phyloP scores from a whole-genome alignment of 1,284 basidiomycete genomes.

The Boletus sp. region DNA sequence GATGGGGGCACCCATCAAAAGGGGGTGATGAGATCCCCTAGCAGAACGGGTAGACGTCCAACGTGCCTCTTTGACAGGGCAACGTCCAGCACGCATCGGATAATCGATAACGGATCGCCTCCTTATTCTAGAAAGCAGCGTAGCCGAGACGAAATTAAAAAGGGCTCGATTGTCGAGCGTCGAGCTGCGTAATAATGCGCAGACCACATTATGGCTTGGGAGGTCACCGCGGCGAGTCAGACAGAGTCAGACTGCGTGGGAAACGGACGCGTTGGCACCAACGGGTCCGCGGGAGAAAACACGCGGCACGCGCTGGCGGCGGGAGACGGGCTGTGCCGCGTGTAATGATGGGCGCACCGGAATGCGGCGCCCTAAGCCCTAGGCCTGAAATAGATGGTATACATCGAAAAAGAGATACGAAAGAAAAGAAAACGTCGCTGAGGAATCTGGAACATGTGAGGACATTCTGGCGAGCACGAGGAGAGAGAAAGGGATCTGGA shows the following conservation, averaged over 20 bases:
- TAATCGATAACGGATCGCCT: slow-evolving; percentile 17
- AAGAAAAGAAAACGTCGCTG: background rate
- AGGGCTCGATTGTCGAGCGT: too few relatives aligned
- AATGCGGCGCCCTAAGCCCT: slow-evolving; percentile 25
- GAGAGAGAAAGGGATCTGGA: slow-evolving; percentile 1
- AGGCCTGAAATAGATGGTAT: slow-evolving; percentile 26
- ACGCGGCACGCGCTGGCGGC: slow-evolving; percentile 23
- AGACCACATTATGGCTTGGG: too few relatives aligned
- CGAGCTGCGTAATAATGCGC: too few relatives aligned
- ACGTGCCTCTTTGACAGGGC: background rate
- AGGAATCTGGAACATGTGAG: slow-evolving; percentile 16
- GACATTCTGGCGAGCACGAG: background rate
- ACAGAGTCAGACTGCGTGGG: slow-evolving; percentile 2
- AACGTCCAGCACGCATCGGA: slow-evolving; percentile 13
- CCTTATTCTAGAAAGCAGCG: slow-evolving; percentile 8
- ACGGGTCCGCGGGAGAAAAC: slow-evolving; percentile 21
- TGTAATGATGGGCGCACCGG: background rate
- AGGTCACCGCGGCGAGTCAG: too few relatives aligned
- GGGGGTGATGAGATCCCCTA: background rate
- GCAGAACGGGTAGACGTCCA: too few relatives aligned
- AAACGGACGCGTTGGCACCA: background rate
- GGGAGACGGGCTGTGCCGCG: slow-evolving; percentile 20
- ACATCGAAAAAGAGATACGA: background rate
- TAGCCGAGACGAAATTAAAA: background rate
- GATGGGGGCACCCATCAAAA: too few relatives aligned